phyloP scores from a whole-genome alignment of 306 rosid species.

The Malus asiatica region DNA sequence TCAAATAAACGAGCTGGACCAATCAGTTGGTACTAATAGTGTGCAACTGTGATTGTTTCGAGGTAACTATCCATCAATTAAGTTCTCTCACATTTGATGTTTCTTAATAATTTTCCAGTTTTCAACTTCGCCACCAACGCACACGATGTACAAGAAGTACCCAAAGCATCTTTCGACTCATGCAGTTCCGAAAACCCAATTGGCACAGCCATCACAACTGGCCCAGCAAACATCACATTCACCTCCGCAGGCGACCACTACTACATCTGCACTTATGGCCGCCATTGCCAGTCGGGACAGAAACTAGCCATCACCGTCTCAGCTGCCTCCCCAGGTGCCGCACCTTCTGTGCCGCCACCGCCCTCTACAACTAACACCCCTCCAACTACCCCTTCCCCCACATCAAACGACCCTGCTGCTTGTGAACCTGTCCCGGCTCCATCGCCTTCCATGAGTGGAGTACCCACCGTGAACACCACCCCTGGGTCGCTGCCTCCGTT shows the following conservation, averaged over 20 bases:
- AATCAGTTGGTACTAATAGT: no score
- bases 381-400: not conserved
- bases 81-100: not conserved
- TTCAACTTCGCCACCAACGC: conserved; percentile 6
- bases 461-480: not conserved
- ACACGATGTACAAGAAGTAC: not conserved
- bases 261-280: conserved; percentile 20
- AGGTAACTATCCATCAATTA: no score
- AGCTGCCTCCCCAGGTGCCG: not conserved
- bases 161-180: conserved; percentile 8
- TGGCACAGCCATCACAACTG: not conserved
- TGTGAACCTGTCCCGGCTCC: not conserved
- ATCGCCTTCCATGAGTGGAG: not conserved
- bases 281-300: conserved; percentile 26
- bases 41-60: no score
- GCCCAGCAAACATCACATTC: conserved; percentile 7
- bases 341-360: not conserved
- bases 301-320: conserved; percentile 17
- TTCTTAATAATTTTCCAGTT: not conserved
- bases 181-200: not conserved
- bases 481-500: not conserved
- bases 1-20: not conserved
- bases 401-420: not conserved
- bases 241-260: conserved; percentile 10
- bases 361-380: not conserved